Evolutionary conservation across 2,329 filamentous ascomycete species (phyloP).

Genomic region (Apiospora phragmitis): DNA sequence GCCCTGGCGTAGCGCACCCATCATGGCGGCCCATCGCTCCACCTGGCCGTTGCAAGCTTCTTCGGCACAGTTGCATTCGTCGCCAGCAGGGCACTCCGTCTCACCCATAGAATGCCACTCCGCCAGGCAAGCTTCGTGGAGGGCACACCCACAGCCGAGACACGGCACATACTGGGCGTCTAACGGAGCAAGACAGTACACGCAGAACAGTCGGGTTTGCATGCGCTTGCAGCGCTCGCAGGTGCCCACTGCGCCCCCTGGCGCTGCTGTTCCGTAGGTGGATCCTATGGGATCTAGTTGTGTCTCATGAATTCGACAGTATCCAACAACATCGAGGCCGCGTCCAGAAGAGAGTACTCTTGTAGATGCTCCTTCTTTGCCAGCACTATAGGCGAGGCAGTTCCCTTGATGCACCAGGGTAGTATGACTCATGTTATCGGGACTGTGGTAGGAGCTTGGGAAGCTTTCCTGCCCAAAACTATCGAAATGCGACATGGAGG

Average conservation of each 20-base stretch:
- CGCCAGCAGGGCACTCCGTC: slow-evolving; percentile 60
- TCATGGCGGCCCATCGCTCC: slow-evolving; percentile 61
- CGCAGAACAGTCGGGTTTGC: slow-evolving; percentile 60
- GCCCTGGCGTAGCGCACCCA: slow-evolving; percentile 42
- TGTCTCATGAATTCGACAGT: slow-evolving; percentile 63
- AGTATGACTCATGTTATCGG: slow-evolving; percentile 33
- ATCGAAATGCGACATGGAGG: slow-evolving; percentile 24
- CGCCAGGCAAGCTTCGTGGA: slow-evolving; percentile 58
- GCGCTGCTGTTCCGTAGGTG: slow-evolving; percentile 45
- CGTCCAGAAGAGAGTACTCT: slow-evolving; percentile 51
- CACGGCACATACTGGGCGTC: slow-evolving; percentile 62
- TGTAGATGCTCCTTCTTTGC: slow-evolving; percentile 56
- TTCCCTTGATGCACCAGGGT: slow-evolving; percentile 37
- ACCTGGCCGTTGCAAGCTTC: slow-evolving; percentile 58
- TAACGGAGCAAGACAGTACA: slow-evolving; percentile 63
- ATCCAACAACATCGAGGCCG: slow-evolving; percentile 62
- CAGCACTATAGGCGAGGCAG: slow-evolving; percentile 54
- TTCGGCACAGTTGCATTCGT: slow-evolving; percentile 63
- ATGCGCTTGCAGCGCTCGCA: slow-evolving; percentile 51
- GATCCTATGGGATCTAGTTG: slow-evolving; percentile 61
- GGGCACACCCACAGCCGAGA: slow-evolving; percentile 62
- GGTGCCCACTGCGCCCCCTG: slow-evolving; percentile 40
- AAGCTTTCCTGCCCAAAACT: slow-evolving; percentile 31
- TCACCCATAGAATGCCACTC: slow-evolving; percentile 61
- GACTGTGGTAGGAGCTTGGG: slow-evolving; percentile 37